Evolutionary conservation across 441 rosid genomes (phyloP).

Genomic region (Erodium texanum): DNA sequence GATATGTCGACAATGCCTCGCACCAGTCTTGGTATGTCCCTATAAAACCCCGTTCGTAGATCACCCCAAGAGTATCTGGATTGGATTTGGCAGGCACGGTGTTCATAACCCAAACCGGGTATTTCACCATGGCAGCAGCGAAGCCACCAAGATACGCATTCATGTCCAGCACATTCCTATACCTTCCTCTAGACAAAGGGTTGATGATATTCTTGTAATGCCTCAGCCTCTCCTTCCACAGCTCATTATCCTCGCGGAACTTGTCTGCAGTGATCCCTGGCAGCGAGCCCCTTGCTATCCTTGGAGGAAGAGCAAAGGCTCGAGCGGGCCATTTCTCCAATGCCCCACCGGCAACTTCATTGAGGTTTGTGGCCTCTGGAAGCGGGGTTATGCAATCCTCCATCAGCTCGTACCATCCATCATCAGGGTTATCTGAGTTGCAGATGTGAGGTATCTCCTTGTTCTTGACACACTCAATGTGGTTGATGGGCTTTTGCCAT

Average conservation of each 20-base stretch:
- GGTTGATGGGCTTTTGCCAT: conserved; percentile 62
- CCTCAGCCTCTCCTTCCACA: conserved; percentile 66
- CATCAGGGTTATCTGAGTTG: background rate
- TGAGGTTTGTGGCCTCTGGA: background rate
- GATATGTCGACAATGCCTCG: conserved; percentile 93
- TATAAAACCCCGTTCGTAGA: conserved; percentile 81
- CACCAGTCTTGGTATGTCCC: conserved; percentile 98
- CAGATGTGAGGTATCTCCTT: conserved; percentile 20
- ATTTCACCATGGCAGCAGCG: conserved; percentile 63
- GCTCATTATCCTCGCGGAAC: conserved; percentile 43
- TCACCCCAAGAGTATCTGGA: conserved; percentile 60
- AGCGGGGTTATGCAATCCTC: conserved; percentile 1
- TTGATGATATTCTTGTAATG: conserved; percentile 70
- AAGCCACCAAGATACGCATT: conserved; percentile 84
- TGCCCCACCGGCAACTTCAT: background rate
- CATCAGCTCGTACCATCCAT: background rate
- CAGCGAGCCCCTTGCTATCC: background rate
- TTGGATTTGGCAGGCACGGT: conserved; percentile 75
- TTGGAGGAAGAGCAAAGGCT: background rate
- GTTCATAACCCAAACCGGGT: conserved; percentile 95
- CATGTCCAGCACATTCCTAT: conserved; percentile 96
- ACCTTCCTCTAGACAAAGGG: conserved; percentile 54
- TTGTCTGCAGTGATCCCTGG: background rate
- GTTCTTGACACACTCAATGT: conserved; percentile 37
- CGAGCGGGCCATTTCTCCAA: background rate